Conservation (phyloP, 202 grass and related monocot genomes). For the Setaria viridis region DNA sequence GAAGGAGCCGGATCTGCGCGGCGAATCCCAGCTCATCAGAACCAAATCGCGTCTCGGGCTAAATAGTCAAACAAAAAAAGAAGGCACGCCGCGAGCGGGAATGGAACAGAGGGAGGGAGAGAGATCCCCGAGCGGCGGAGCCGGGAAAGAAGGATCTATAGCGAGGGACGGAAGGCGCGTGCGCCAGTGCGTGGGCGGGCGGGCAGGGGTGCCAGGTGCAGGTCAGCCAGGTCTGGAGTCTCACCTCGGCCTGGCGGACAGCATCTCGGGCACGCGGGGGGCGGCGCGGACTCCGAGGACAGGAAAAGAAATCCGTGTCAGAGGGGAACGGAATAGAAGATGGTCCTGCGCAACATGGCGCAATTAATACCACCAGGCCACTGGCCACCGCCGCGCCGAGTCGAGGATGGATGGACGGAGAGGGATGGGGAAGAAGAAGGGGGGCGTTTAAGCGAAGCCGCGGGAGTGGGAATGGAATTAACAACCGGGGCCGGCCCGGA, state of each 20-base stretch:
- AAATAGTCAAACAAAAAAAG: constrained; percentile 54
- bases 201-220: too few species aligned
- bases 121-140: background rate
- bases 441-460: background rate
- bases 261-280: constrained; percentile 51
- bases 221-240: background rate
- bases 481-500: constrained; percentile 2
- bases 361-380: constrained; percentile 16
- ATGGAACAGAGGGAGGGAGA: background rate
- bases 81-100: background rate
- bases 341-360: constrained; percentile 25
- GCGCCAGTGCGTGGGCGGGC: background rate
- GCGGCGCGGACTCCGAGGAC: constrained; percentile 49
- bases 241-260: constrained; percentile 65
- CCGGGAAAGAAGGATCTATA: constrained; percentile 63
- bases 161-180: background rate
- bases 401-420: background rate
- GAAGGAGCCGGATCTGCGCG: constrained; percentile 71
- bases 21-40: constrained; percentile 53
- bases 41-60: constrained; percentile 12
- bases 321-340: constrained; percentile 39
- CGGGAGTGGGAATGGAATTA: background rate
- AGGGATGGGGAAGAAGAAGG: background rate
- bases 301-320: constrained; percentile 26
- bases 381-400: background rate